These are phyloP conservation scores for Pleurotus djamor DNA, from an alignment of 768 basidiomycete species.

Conservation along the genomic window DNA sequence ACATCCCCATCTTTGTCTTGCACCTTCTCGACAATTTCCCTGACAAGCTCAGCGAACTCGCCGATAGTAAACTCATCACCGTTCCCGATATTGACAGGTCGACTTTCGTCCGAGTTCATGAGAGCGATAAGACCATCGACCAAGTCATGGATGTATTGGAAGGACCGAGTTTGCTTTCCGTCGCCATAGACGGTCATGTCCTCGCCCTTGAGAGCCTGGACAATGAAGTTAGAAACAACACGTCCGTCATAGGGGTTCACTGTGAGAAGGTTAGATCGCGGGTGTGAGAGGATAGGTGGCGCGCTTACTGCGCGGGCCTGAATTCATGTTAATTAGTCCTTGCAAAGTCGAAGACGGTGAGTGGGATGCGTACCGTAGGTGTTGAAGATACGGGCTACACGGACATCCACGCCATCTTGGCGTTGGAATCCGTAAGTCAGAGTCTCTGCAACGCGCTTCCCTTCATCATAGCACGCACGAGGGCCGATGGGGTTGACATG, in stretches of 20 bases:
- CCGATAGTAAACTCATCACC: constrained; percentile 94
- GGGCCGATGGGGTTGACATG: constrained; percentile 98
- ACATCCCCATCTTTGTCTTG: constrained; percentile 77
- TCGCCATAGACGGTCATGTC: constrained; percentile 98
- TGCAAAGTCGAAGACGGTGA: background rate
- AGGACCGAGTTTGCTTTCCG: constrained; percentile 90
- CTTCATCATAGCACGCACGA: constrained; percentile 99
- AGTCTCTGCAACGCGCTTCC: constrained; percentile 98
- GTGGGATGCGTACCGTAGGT: constrained; percentile 55
- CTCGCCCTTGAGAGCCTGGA: constrained; percentile 94
- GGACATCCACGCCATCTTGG: constrained; percentile 93
- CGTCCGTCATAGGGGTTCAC: constrained; percentile 98
- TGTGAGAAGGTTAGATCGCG: constrained; percentile 24
- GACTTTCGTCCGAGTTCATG: constrained; percentile 93
- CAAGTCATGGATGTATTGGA: constrained; percentile 98
- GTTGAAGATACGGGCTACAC: constrained; percentile 98
- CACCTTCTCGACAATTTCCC: constrained; percentile 91
- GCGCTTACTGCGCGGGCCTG: constrained; percentile 65
- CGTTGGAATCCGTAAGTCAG: constrained; percentile 94
- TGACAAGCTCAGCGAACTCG: constrained; percentile 90
- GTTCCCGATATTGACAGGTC: constrained; percentile 97
- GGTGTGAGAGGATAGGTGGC: constrained; percentile 15
- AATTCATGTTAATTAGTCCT: background rate
- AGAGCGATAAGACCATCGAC: constrained; percentile 89
- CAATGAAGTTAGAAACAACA: constrained; percentile 98